Conservation (phyloP, 176 grass and related monocot species). For the Lolium perenne region DNA sequence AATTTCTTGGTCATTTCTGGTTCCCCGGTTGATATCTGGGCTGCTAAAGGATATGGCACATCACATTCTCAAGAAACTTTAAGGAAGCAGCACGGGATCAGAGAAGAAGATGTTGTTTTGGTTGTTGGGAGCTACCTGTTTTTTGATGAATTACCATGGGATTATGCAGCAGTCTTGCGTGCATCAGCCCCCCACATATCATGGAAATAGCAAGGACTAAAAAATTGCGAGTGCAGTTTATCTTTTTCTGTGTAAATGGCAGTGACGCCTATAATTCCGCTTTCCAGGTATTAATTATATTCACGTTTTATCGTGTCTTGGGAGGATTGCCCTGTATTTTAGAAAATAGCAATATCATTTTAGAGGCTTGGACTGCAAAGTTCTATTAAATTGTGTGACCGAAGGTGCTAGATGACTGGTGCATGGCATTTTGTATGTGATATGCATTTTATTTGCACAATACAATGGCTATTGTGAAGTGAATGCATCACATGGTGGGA, state of each 20-base stretch:
- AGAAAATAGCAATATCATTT: conserved; percentile 15
- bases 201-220: conserved; percentile 58
- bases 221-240: conserved; percentile 61
- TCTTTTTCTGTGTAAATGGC: conserved; percentile 83
- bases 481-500: neutral
- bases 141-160: conserved; percentile 85
- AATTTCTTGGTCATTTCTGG: conserved; percentile 96
- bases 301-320: conserved; percentile 21
- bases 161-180: conserved; percentile 64
- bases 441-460: conserved; percentile 17
- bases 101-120: conserved; percentile 72
- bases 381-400: neutral
- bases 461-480: conserved; percentile 3
- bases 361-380: neutral
- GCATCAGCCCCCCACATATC: conserved; percentile 61
- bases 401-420: conserved; percentile 11
- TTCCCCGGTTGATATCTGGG: conserved; percentile 70
- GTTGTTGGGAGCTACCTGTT: conserved; percentile 80
- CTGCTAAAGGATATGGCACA: conserved; percentile 55
- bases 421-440: conserved; percentile 7
- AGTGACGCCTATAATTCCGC: conserved; percentile 63
- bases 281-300: conserved; percentile 69
- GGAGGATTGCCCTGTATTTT: conserved; percentile 11
- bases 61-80: conserved; percentile 55
- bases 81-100: conserved; percentile 67